Evolutionary conservation across 2,329 filamentous ascomycete genomes (phyloP).

Genomic region (Allantophomopsis lycopodina): DNA sequence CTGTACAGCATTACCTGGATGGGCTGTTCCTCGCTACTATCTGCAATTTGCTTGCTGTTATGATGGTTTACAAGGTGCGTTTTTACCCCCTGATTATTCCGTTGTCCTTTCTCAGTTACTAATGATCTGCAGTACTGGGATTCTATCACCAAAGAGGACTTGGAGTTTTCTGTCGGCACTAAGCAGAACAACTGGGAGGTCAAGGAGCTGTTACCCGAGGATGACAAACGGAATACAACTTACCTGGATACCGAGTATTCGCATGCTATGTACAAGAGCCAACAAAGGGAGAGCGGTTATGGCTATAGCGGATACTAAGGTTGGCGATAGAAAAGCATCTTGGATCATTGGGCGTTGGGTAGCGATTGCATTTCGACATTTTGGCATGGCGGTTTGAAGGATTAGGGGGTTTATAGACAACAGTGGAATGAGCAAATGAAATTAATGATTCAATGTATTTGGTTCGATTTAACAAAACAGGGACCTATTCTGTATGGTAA

Average conservation of each 20-base stretch:
- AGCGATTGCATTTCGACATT: not conserved
- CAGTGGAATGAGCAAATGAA: too few relatives aligned
- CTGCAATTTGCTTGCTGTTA: slow-evolving; percentile 86
- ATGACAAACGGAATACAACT: slow-evolving; percentile 16
- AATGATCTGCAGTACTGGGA: slow-evolving; percentile 71
- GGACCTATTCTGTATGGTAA: too few relatives aligned
- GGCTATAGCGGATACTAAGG: slow-evolving; percentile 18
- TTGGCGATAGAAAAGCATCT: not conserved
- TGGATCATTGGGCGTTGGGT: not conserved
- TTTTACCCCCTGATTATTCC: not conserved
- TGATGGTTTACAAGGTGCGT: slow-evolving; percentile 97
- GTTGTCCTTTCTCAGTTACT: slow-evolving; percentile 7
- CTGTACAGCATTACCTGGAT: slow-evolving; percentile 83
- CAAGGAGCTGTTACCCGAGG: slow-evolving; percentile 60
- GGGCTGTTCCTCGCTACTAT: slow-evolving; percentile 89
- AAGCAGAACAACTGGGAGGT: slow-evolving; percentile 98
- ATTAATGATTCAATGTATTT: too few relatives aligned
- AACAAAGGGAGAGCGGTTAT: slow-evolving; percentile 14
- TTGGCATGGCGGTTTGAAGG: not conserved
- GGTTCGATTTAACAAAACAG: too few relatives aligned
- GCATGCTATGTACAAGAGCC: slow-evolving; percentile 7
- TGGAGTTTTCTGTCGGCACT: slow-evolving; percentile 93
- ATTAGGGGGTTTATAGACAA: not conserved
- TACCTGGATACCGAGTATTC: slow-evolving; percentile 18
- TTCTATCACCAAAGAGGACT: slow-evolving; percentile 93